These are phyloP conservation scores for Ganoderma resinaceum DNA, from an alignment of 1,284 basidiomycete species.

Conservation along the genomic window DNA sequence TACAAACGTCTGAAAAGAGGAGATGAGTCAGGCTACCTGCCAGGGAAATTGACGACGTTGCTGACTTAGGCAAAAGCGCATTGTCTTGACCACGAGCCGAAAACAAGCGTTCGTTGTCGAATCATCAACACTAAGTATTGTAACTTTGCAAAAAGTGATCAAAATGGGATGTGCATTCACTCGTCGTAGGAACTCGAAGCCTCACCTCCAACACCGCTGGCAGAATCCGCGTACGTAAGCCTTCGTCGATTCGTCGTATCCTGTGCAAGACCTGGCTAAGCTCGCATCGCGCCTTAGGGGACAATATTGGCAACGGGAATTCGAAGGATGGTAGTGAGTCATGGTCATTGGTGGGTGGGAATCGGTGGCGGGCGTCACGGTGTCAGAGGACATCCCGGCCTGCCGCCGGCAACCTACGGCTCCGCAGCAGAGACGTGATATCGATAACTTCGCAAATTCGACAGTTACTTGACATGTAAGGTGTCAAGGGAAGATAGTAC, in stretches of 20 bases:
- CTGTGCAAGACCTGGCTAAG: too few species aligned
- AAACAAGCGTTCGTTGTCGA: neutral
- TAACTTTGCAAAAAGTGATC: neutral
- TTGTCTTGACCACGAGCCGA: neutral
- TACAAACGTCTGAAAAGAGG: neutral
- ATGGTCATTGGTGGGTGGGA: neutral
- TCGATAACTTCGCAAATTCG: neutral
- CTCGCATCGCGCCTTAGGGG: too few species aligned
- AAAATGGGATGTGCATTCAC: neutral
- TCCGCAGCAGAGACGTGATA: neutral
- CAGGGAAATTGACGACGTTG: neutral
- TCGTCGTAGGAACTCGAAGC: neutral
- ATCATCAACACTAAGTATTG: too few species aligned
- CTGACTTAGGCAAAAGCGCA: neutral
- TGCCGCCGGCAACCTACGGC: neutral
- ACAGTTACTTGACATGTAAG: neutral
- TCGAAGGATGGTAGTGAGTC: neutral
- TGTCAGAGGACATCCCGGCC: neutral
- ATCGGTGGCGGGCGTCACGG: neutral
- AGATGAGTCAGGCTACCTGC: neutral
- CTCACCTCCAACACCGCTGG: too few species aligned
- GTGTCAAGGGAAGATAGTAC: neutral
- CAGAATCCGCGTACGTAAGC: neutral
- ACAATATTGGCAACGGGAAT: neutral
- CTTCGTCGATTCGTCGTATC: neutral